Conservation (phyloP, 257 asterid genomes). For the Forsythia suspensa region DNA sequence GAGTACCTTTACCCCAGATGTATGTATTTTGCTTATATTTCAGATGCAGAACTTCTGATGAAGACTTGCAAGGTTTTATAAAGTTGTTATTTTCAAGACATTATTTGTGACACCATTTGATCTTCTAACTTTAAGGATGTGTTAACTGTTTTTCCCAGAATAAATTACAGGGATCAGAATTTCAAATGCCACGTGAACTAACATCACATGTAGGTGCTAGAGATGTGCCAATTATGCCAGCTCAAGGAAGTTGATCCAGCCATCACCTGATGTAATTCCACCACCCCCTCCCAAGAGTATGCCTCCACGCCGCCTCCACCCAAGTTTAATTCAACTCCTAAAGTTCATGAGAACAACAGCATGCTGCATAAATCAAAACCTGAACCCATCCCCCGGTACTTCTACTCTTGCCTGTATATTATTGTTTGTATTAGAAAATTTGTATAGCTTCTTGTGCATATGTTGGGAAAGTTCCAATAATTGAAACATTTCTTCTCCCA, state of each 20-base stretch:
- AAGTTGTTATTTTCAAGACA: constrained; percentile 15
- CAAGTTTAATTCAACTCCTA: constrained; percentile 45
- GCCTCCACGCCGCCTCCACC: constrained; percentile 58
- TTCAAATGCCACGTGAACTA: constrained; percentile 63
- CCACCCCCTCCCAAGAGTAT: constrained; percentile 49
- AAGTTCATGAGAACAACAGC: constrained; percentile 33
- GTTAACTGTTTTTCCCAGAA: constrained; percentile 55
- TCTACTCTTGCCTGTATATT: background rate
- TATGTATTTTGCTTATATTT: constrained; percentile 3
- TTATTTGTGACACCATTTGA: constrained; percentile 17
- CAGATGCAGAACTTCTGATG: background rate
- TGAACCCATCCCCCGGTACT: constrained; percentile 71
- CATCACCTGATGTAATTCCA: constrained; percentile 45
- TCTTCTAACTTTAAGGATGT: constrained; percentile 46
- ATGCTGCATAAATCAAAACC: constrained; percentile 30
- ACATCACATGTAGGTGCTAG: constrained; percentile 67
- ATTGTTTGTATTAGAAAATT: background rate
- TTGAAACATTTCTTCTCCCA: background rate
- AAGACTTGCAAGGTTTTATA: constrained; percentile 21
- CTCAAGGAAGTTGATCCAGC: constrained; percentile 39
- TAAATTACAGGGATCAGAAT: constrained; percentile 68
- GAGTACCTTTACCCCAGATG: background rate
- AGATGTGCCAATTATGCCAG: constrained; percentile 34
- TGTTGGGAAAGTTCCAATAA: background rate
- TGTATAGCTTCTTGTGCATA: background rate